Evolutionary conservation across 2,329 filamentous ascomycete genomes (phyloP).

Genomic region (Exophiala aquamarina): DNA sequence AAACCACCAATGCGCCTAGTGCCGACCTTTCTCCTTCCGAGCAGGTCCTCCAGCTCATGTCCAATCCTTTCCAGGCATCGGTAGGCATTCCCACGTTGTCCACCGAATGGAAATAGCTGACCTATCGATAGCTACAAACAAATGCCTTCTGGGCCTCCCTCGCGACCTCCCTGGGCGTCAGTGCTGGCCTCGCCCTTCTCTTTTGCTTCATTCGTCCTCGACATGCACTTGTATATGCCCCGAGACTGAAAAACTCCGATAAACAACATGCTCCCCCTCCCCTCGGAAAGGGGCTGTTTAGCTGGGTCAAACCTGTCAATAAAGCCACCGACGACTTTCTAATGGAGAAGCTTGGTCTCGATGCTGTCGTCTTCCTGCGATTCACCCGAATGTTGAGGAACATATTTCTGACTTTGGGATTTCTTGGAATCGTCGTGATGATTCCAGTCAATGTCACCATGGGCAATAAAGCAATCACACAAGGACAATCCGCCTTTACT

Average conservation of each 20-base stretch:
- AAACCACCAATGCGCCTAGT: slow-evolving; percentile 12
- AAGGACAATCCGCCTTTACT: slow-evolving; percentile 35
- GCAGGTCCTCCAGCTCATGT: slow-evolving; percentile 44
- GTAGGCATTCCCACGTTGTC: slow-evolving; percentile 32
- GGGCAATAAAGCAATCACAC: slow-evolving; percentile 37
- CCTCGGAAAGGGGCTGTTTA: slow-evolving; percentile 80
- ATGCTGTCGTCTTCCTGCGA: slow-evolving; percentile 86
- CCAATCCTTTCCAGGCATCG: slow-evolving; percentile 45
- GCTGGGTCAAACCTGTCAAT: slow-evolving; percentile 80
- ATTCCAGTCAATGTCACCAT: slow-evolving; percentile 74
- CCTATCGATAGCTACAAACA: slow-evolving; percentile 49
- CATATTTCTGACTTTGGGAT: slow-evolving; percentile 71
- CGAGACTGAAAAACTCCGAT: slow-evolving; percentile 89
- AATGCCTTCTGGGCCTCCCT: slow-evolving; percentile 76
- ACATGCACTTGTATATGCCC: slow-evolving; percentile 90
- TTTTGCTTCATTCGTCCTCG: slow-evolving; percentile 91
- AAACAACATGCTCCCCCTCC: slow-evolving; percentile 84
- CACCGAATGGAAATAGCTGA: slow-evolving; percentile 5
- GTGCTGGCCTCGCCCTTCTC: slow-evolving; percentile 68
- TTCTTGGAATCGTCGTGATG: slow-evolving; percentile 74
- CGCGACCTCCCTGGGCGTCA: slow-evolving; percentile 74
- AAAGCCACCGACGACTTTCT: slow-evolving; percentile 74
- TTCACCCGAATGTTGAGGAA: slow-evolving; percentile 90
- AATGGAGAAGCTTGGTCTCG: slow-evolving; percentile 81
- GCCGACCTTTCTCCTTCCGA: slow-evolving; percentile 29